phyloP scores from a whole-genome alignment of 2,329 filamentous ascomycete species.

The Apiospora pterosperma region DNA sequence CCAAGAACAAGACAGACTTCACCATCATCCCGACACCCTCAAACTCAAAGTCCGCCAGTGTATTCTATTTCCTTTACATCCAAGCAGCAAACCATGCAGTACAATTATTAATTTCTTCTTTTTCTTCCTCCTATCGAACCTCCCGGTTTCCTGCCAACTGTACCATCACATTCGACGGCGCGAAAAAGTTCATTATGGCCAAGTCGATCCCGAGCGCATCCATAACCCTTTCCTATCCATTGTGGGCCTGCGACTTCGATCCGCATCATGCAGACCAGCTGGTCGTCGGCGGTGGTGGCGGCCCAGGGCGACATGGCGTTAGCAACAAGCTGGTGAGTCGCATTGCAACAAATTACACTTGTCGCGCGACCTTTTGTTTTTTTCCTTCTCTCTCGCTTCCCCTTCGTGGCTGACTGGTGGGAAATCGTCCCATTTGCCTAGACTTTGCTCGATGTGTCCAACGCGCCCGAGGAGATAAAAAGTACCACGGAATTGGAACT shows the following conservation, averaged over 20 bases:
- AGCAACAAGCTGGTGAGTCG: conserved; percentile 77
- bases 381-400: neutral
- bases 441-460: conserved; percentile 70
- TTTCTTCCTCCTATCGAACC: neutral
- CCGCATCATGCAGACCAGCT: conserved; percentile 72
- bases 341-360: neutral
- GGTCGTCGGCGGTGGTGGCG: conserved; percentile 83
- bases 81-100: neutral
- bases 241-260: conserved; percentile 87
- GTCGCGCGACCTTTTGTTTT: neutral
- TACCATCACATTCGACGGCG: neutral
- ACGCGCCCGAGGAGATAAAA: conserved; percentile 55
- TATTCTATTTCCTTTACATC: neutral
- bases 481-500: conserved; percentile 72
- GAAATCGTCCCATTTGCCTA: conserved; percentile 28
- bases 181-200: conserved; percentile 18
- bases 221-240: conserved; percentile 72
- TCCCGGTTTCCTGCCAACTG: neutral
- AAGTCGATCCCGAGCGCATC: conserved; percentile 48
- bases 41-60: neutral
- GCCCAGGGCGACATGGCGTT: conserved; percentile 75
- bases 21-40: neutral
- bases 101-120: neutral
- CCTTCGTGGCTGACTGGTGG: conserved; percentile 3
- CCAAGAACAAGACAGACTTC: neutral